A percentile compares a stretch with the other conserved stretches of the same genome.
Evolutionary conservation across 257 asterid species (phyloP).

Genomic region (Craterostigma plantagineum): DNA sequence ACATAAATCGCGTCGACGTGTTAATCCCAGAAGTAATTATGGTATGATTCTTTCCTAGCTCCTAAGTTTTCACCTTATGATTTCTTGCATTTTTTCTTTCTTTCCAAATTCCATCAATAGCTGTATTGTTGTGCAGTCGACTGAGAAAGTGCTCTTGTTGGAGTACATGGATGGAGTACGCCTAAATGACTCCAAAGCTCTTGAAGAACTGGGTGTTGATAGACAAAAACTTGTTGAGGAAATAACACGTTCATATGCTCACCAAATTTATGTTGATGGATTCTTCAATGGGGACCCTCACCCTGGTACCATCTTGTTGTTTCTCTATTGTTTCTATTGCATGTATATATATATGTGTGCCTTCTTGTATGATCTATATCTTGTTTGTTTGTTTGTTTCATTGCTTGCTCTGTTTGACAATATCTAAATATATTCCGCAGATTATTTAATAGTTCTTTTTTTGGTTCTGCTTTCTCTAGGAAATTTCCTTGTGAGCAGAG

Average conservation of each 20-base stretch:
- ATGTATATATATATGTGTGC: background rate
- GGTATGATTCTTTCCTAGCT: constrained; percentile 28
- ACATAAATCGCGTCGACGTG: constrained; percentile 56
- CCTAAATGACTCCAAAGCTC: constrained; percentile 57
- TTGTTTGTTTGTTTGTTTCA: constrained; percentile 5
- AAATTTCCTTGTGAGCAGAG: constrained; percentile 92
- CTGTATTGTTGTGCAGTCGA: constrained; percentile 38
- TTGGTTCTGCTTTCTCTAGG: constrained; percentile 27
- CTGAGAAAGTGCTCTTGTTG: constrained; percentile 73
- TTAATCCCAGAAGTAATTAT: constrained; percentile 80
- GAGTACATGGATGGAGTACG: constrained; percentile 98
- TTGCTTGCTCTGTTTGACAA: constrained; percentile 1
- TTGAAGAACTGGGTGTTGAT: constrained; percentile 68
- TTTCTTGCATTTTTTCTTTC: background rate
- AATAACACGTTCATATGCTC: constrained; percentile 97
- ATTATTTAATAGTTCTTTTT: constrained; percentile 7
- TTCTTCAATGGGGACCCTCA: constrained; percentile 99
- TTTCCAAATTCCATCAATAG: background rate
- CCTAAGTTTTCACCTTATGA: background rate
- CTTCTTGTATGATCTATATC: constrained; percentile 5
- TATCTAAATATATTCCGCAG: background rate
- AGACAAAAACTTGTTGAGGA: constrained; percentile 88
- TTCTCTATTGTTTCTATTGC: constrained; percentile 20
- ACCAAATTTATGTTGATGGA: constrained; percentile 92
- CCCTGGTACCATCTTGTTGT: constrained; percentile 48